A percentile compares a stretch with the other conserved stretches of the same genome.
Evolutionary conservation across 1,284 basidiomycete species (phyloP).

Genomic region (Puccinia brachypodii): DNA sequence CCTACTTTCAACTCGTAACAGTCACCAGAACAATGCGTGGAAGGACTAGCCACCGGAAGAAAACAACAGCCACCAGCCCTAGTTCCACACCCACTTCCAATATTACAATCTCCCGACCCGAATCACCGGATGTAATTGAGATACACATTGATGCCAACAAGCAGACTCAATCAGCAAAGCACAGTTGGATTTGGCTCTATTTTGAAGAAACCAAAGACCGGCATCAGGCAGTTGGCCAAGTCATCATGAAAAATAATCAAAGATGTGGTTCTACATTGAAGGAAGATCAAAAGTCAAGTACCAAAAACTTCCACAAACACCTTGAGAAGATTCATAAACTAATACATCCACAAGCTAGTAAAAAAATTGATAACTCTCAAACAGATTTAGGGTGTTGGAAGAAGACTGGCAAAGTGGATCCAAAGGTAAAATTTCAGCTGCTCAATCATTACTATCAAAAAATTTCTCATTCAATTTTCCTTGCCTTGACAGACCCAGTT

Average conservation of each 20-base stretch:
- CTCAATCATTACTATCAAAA: too few relatives aligned
- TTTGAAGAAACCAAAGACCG: background rate
- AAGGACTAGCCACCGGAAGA: too few relatives aligned
- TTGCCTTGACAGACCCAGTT: background rate
- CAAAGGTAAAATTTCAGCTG: background rate
- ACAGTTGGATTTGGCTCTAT: background rate
- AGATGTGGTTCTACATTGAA: background rate
- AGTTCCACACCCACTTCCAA: too few relatives aligned
- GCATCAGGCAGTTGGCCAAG: background rate
- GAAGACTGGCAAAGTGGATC: background rate
- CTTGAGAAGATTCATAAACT: background rate
- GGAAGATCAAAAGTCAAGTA: background rate
- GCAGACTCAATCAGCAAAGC: background rate
- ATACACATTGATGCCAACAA: too few relatives aligned
- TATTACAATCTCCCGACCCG: too few relatives aligned
- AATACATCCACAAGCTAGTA: background rate
- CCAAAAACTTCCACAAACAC: background rate
- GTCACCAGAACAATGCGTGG: too few relatives aligned
- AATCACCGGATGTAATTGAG: too few relatives aligned
- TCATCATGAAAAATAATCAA: background rate
- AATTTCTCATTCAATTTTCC: too few relatives aligned
- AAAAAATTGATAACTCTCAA: background rate
- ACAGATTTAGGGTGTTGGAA: background rate
- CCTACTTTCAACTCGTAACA: too few relatives aligned
- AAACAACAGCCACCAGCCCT: too few relatives aligned